Conservation (phyloP, 768 basidiomycete species). For the Amanita fuliginea region DNA sequence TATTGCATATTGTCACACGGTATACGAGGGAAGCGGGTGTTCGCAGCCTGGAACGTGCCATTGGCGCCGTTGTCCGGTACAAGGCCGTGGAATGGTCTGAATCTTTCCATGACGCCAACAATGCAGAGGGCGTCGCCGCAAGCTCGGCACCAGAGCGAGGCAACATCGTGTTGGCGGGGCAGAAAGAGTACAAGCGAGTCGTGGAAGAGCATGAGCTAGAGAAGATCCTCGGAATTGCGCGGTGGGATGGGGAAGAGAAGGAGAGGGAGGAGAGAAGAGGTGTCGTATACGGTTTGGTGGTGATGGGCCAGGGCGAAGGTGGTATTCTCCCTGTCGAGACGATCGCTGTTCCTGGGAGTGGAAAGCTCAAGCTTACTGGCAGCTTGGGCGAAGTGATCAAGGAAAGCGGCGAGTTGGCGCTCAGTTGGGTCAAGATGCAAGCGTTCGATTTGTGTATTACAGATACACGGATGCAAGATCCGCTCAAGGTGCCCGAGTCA, state of each 20-base stretch:
- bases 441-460: slow-evolving; percentile 76
- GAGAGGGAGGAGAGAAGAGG: slow-evolving; percentile 68
- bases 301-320: slow-evolving; percentile 82
- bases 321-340: slow-evolving; percentile 83
- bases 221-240: slow-evolving; percentile 68
- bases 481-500: slow-evolving; percentile 57
- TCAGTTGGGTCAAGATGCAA: slow-evolving; percentile 88
- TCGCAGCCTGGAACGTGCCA: slow-evolving; percentile 77
- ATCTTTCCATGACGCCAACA: slow-evolving; percentile 28
- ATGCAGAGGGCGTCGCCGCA: background rate
- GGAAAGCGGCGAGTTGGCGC: slow-evolving; percentile 81
- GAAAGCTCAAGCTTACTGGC: slow-evolving; percentile 69
- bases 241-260: slow-evolving; percentile 72
- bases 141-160: slow-evolving; percentile 10
- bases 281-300: slow-evolving; percentile 78
- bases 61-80: slow-evolving; percentile 79
- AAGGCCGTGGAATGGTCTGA: slow-evolving; percentile 92
- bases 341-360: slow-evolving; percentile 63
- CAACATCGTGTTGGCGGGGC: slow-evolving; percentile 10
- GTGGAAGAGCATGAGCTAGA: slow-evolving; percentile 72
- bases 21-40: slow-evolving; percentile 93
- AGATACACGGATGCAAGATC: slow-evolving; percentile 55
- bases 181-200: slow-evolving; percentile 39
- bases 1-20: slow-evolving; percentile 61
- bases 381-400: slow-evolving; percentile 82